Conservation (phyloP, 179 eudicot genomes). For the Corrigiola litoralis region DNA sequence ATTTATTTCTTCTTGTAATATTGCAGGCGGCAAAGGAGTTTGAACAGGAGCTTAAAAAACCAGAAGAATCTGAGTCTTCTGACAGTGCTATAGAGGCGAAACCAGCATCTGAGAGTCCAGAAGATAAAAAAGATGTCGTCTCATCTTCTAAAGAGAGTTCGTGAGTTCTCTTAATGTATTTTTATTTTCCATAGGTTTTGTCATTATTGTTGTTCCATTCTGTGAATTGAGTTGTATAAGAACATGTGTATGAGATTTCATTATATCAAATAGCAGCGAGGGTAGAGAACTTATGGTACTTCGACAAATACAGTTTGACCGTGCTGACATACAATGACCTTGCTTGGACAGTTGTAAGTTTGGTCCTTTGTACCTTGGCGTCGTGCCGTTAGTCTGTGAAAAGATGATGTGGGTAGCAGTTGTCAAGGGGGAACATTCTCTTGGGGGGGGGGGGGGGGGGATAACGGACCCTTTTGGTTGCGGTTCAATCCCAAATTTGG, state of each 20-base stretch:
- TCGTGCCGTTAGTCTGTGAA: too few relatives aligned
- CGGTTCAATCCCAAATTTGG: too few relatives aligned
- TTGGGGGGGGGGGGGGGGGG: too few relatives aligned
- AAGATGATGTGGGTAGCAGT: too few relatives aligned
- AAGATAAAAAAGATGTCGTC: slow-evolving; percentile 43
- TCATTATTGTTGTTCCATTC: neutral
- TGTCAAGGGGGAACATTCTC: too few relatives aligned
- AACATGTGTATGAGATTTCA: slow-evolving; percentile 1
- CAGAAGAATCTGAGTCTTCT: slow-evolving; percentile 42
- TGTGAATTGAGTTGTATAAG: neutral
- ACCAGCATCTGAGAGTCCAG: slow-evolving; percentile 36
- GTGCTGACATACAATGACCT: too few relatives aligned
- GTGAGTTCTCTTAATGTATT: slow-evolving; percentile 7
- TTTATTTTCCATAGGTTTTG: neutral
- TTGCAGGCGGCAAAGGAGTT: slow-evolving; percentile 94
- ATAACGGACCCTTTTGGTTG: too few relatives aligned
- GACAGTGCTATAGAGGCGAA: slow-evolving; percentile 35
- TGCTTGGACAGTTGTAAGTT: too few relatives aligned
- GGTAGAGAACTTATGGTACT: too few relatives aligned
- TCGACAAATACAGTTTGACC: too few relatives aligned
- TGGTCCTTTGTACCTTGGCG: too few relatives aligned
- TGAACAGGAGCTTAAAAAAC: slow-evolving; percentile 75
- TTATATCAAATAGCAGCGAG: neutral
- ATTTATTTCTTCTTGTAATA: slow-evolving; percentile 6
- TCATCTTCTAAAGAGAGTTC: slow-evolving; percentile 47